Evolutionary conservation across 805 yeast genomes (phyloP).

Genomic region (Priceomyces fermenticarens): DNA sequence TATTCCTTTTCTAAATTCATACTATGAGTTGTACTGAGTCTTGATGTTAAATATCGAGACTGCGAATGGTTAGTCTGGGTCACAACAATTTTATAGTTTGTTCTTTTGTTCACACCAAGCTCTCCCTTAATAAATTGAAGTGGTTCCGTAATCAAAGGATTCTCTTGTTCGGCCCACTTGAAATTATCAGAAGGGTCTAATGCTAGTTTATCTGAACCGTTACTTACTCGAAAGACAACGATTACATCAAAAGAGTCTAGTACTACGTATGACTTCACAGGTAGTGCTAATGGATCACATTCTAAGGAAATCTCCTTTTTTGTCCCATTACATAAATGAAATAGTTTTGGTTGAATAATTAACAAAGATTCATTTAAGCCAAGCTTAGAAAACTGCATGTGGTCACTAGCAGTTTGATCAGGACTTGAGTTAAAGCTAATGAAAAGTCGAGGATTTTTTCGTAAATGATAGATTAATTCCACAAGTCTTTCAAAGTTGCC

Average conservation of each 20-base stretch:
- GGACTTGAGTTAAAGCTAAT: slow-evolving; percentile 41
- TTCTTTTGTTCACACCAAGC: slow-evolving; percentile 5
- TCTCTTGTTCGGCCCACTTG: slow-evolving; percentile 10
- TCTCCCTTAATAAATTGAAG: slow-evolving; percentile 12
- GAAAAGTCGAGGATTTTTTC: slow-evolving; percentile 34
- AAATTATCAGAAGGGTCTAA: slow-evolving; percentile 29
- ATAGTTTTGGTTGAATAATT: slow-evolving; percentile 31
- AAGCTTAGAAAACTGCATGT: slow-evolving; percentile 26
- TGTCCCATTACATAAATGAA: slow-evolving; percentile 7
- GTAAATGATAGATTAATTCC: slow-evolving; percentile 27
- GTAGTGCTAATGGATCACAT: slow-evolving; percentile 11
- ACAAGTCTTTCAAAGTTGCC: slow-evolving; percentile 28
- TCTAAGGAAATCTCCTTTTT: slow-evolving; percentile 14
- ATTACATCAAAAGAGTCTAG: slow-evolving; percentile 28
- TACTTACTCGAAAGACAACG: slow-evolving; percentile 19
- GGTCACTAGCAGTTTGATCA: slow-evolving; percentile 44
- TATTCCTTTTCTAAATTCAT: too few relatives aligned
- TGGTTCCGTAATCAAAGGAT: slow-evolving; percentile 10
- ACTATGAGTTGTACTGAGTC: slow-evolving; percentile 21
- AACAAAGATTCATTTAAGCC: slow-evolving; percentile 14
- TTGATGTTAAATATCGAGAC: slow-evolving; percentile 28
- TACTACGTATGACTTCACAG: slow-evolving; percentile 16
- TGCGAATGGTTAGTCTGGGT: slow-evolving; percentile 38
- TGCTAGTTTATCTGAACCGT: slow-evolving; percentile 10
- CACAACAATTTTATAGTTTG: slow-evolving; percentile 22